A percentile compares a stretch with the other conserved stretches of the same genome.
Conservation (phyloP, 139 green algal species). For the Picochlorum sp. region DNA sequence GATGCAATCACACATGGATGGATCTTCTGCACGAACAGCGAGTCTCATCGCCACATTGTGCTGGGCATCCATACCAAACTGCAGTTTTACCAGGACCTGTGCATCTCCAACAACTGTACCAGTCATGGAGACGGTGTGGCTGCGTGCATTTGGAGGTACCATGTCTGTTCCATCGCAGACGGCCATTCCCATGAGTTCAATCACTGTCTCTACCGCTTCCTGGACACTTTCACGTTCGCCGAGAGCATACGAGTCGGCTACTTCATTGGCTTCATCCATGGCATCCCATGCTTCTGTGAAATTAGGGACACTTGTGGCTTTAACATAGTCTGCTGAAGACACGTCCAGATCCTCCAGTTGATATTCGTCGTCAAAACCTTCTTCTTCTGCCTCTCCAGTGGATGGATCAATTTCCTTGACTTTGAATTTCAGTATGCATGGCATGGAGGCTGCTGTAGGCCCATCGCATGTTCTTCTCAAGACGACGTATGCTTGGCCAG, state of each 20-base stretch:
- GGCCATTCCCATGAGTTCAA: constrained; percentile 81
- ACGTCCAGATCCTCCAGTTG: constrained; percentile 87
- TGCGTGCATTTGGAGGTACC: constrained; percentile 87
- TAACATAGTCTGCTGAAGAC: constrained; percentile 76
- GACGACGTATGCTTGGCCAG: constrained; percentile 73
- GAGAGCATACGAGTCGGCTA: constrained; percentile 86
- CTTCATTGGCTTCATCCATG: constrained; percentile 59
- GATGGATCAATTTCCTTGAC: constrained; percentile 96
- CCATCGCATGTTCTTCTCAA: constrained; percentile 45
- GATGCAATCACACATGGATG: constrained; percentile 62
- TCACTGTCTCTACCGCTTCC: constrained; percentile 88
- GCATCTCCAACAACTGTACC: constrained; percentile 70
- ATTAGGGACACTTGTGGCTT: constrained; percentile 56
- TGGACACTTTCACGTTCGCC: constrained; percentile 68
- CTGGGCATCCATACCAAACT: constrained; percentile 81
- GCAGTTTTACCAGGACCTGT: constrained; percentile 70
- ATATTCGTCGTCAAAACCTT: constrained; percentile 97
- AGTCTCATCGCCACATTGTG: constrained; percentile 96
- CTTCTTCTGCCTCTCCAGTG: constrained; percentile 82
- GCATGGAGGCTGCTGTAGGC: constrained; percentile 51
- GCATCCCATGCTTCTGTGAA: constrained; percentile 82
- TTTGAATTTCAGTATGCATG: constrained; percentile 80
- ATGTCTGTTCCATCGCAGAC: constrained; percentile 89
- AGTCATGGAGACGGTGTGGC: constrained; percentile 78
- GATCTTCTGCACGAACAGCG: constrained; percentile 61